phyloP scores from a whole-genome alignment of 805 yeast species.

The Ogataea corticis region DNA sequence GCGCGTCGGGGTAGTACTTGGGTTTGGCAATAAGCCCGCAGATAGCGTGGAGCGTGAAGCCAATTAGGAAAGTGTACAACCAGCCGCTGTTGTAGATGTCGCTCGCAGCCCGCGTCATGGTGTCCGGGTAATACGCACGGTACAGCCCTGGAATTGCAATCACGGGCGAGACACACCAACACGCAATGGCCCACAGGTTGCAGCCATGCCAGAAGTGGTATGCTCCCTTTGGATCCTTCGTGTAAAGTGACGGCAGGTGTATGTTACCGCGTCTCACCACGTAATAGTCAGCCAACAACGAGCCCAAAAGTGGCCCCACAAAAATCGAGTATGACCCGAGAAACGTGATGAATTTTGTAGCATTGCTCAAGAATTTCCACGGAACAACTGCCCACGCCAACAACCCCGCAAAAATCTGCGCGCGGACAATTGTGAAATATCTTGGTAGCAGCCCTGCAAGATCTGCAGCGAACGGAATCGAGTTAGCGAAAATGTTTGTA shows the following conservation, averaged over 20 bases:
- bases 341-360: slow-evolving; percentile 23
- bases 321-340: slow-evolving; percentile 22
- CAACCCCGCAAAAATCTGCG: slow-evolving; percentile 19
- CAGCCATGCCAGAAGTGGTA: slow-evolving; percentile 18
- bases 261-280: slow-evolving; percentile 19
- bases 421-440: slow-evolving; percentile 28
- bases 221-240: slow-evolving; percentile 13
- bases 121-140: slow-evolving; percentile 24
- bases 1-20: slow-evolving; percentile 20
- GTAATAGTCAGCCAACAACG: slow-evolving; percentile 20
- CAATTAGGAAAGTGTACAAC: slow-evolving; percentile 19
- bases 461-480: slow-evolving; percentile 28
- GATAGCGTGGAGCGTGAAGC: slow-evolving; percentile 16
- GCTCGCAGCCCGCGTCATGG: slow-evolving; percentile 17
- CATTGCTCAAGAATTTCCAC: slow-evolving; percentile 21
- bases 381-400: slow-evolving; percentile 26
- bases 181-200: slow-evolving; percentile 18
- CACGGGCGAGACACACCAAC: slow-evolving; percentile 22
- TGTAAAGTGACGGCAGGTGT: slow-evolving; percentile 19
- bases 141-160: slow-evolving; percentile 30
- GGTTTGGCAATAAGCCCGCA: slow-evolving; percentile 20
- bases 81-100: slow-evolving; percentile 25
- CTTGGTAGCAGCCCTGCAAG: slow-evolving; percentile 28
- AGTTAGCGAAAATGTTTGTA: slow-evolving; percentile 30
- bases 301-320: slow-evolving; percentile 23